Evolutionary conservation across 1,284 basidiomycete species (phyloP), one percentile per base, ranked within the genome.

Genomic region (Trichosporon sp.): DNA sequence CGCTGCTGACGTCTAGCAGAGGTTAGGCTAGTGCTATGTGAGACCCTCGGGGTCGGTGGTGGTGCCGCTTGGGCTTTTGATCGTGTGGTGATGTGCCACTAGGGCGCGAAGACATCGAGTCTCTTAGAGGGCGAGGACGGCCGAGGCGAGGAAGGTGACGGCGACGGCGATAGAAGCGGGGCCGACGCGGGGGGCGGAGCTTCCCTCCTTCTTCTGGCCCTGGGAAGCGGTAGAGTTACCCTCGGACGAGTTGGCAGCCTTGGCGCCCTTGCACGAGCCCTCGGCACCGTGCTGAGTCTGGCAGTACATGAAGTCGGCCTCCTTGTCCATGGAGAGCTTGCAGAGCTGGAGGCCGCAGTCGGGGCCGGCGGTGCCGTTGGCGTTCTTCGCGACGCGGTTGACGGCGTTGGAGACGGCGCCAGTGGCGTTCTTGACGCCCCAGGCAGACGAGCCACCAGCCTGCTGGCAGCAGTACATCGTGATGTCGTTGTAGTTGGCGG

Each of bases 221-320:
- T 16, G 14, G 49, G 49, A 5, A 16, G 49, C 14, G 25, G 27
- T 9, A 2, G 49, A 29, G 25, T 14, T n/a, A 27, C 27, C 8
- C 14, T 23, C 9, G 8, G 49, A 54, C 3, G 49, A n/a, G 49
- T 37, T 37, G 34, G 34, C 34, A 16, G 37, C 37, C 16, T 27
- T 29, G 14, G 27, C 3, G 49, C 27, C 29, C 49, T 54, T 19
- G 49, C 49, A 54, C 49, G 25, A 29, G 49, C 27, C 49, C 49
- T 54, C 25, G 49, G 49, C 49, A 8, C 49, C 49, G 14, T 54
- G 25, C 49, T 54, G 25, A 16, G 10, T 8, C 25, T 54, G 49
- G 49, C 49, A 54, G 49, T 54, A 54, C 49, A 54, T 54, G 49
- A 54, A 54, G 49, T 54, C 49, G 49, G 49, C 25, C 49, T 54